phyloP scores from a whole-genome alignment of 2,329 filamentous ascomycete genomes.

The Fonsecaea pedrosoi region DNA sequence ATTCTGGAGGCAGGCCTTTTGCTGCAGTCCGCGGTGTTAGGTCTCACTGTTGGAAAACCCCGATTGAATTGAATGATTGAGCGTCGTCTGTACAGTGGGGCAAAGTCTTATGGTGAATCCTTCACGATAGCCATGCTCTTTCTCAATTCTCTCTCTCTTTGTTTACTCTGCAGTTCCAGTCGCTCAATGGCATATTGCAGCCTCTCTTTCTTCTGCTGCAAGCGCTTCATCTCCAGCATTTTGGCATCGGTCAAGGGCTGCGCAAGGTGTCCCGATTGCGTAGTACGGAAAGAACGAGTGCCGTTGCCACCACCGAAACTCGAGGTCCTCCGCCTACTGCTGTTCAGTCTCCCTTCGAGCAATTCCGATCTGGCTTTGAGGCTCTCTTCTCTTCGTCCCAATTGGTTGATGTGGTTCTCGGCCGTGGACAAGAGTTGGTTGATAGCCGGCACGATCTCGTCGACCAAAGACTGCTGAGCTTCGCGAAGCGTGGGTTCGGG shows the following conservation, averaged over 20 bases:
- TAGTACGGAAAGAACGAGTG: slow-evolving; percentile 31
- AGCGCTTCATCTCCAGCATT: slow-evolving; percentile 68
- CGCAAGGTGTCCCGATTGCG: slow-evolving; percentile 31
- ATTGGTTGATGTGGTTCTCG: slow-evolving; percentile 81
- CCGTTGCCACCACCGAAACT: slow-evolving; percentile 23
- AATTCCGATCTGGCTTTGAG: slow-evolving; percentile 83
- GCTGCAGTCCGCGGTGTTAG: background rate
- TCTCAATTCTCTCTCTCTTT: slow-evolving; percentile 73
- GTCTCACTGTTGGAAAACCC: background rate
- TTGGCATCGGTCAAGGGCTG: slow-evolving; percentile 48
- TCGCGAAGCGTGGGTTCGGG: slow-evolving; percentile 81
- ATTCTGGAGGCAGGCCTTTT: background rate
- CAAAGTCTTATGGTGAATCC: slow-evolving; percentile 23
- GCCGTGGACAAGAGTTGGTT: slow-evolving; percentile 78
- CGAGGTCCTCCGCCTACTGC: slow-evolving; percentile 47
- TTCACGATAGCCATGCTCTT: slow-evolving; percentile 70
- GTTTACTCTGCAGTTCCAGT: slow-evolving; percentile 82
- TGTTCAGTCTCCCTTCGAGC: slow-evolving; percentile 73
- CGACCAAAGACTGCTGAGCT: slow-evolving; percentile 82
- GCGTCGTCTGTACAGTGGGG: no score
- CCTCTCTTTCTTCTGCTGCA: slow-evolving; percentile 82
- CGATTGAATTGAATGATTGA: background rate
- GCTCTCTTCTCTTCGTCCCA: slow-evolving; percentile 81
- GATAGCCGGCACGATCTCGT: slow-evolving; percentile 89
- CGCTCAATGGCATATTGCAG: slow-evolving; percentile 86